Base-by-base conservation (phyloP, 2,329 filamentous ascomycete species). In the Aspergillus calidoustus region DNA sequence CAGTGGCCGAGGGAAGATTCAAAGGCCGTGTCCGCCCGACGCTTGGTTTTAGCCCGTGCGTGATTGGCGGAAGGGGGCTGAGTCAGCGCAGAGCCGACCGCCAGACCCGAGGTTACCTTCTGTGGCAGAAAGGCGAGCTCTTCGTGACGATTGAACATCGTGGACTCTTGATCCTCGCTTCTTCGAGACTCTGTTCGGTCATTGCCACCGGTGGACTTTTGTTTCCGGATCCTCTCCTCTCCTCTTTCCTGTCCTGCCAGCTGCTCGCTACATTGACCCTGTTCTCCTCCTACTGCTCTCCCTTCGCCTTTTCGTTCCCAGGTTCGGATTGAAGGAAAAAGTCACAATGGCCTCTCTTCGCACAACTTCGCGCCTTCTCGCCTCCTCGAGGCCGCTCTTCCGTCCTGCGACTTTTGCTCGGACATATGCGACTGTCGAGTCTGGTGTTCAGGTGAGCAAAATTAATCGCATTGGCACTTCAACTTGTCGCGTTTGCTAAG, bases 331-430 rank as follows among this genome's bases (percentile, higher is more conserved):
- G 50, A 62, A 62, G 54, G 47, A 54, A 52, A 62, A 61, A 54
- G 53, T 60, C 73, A 69, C 70, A 69, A 83, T 83, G 81, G 79
- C 81, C 68, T 79, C 80, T 70, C 78, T 82, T 72, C 81, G 80
- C 68, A 75, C 80, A 62, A 78, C 80, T 50, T 79, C 79, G 68
- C 80, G 79, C 69, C 71, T 82, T 58, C 68, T 79, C 69, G 76
- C 78, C 66, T 73, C 76, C 57, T 73, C 79, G 64, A 73, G 77
- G 68, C 75, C 79, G 57, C 68, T 80, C 59, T 80, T 80, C 74
- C 74, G 76, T 57, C 74, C 78, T 56, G 71, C 77, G 53, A 64
- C 71, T 61, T 73, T 76, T 56, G 73, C 76, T 70, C 76, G 80
- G 70, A 76, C 77, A 57, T 83, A 82, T 76, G 81, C 81, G 66